Evolutionary conservation across 163 green algal genomes (phyloP).

Genomic region (Scenedesmus sp.): DNA sequence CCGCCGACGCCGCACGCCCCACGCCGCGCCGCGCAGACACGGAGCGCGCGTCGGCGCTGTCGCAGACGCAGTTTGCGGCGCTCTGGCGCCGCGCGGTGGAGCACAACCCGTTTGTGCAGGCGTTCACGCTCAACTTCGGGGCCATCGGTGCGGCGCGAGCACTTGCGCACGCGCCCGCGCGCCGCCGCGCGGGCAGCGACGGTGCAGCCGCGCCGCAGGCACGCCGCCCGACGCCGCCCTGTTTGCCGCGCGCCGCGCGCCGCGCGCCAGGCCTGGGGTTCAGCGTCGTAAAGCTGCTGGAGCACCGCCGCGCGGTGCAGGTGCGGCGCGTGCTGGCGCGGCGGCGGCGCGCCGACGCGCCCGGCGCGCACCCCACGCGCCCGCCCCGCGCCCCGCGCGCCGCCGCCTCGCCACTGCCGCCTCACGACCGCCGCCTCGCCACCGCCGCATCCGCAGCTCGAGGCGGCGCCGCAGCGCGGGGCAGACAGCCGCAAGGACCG

Average conservation of each 20-base stretch:
- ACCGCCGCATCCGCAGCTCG: too few species aligned
- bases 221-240: neutral
- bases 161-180: neutral
- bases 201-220: neutral
- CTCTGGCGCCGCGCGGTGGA: constrained; percentile 24
- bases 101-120: constrained; percentile 45
- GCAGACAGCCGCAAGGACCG: constrained; percentile 3
- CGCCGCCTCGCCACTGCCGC: too few species aligned
- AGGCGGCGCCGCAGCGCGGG: neutral
- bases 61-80: constrained; percentile 25
- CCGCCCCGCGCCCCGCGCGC: too few species aligned
- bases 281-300: constrained; percentile 30
- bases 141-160: constrained; percentile 18
- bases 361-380: too few species aligned
- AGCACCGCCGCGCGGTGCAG: constrained; percentile 25
- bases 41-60: constrained; percentile 4
- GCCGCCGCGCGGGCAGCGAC: neutral
- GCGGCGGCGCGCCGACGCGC: too few species aligned
- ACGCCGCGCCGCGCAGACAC: neutral
- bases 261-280: constrained; percentile 22
- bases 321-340: too few species aligned
- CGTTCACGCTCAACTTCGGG: constrained; percentile 49
- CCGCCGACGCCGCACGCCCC: neutral
- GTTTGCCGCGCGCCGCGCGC: too few species aligned
- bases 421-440: too few species aligned